Conservation (phyloP, 148 eudicot genomes). For the Rhododendron henanense region DNA sequence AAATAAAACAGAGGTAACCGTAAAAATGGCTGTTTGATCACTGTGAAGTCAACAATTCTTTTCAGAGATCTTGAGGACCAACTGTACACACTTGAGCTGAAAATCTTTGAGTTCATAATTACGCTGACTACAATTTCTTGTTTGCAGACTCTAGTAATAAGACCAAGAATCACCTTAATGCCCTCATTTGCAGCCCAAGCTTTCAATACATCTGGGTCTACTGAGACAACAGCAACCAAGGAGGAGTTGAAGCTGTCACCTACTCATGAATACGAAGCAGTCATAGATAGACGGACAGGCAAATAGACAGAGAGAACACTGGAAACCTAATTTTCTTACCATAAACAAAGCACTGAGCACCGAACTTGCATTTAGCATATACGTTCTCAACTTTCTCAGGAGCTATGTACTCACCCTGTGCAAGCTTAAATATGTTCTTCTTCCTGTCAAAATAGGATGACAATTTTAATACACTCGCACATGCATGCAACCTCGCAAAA, state of each 20-base stretch:
- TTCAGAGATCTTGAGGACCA: not conserved
- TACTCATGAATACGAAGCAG: conserved; percentile 22
- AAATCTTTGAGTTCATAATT: not conserved
- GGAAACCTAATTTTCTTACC: conserved; percentile 39
- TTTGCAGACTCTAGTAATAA: not conserved
- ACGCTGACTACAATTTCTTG: not conserved
- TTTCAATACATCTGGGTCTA: conserved; percentile 64
- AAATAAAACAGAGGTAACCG: not conserved
- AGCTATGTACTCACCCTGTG: conserved; percentile 97
- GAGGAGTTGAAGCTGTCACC: conserved; percentile 91
- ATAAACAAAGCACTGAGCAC: conserved; percentile 79
- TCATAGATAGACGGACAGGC: not conserved
- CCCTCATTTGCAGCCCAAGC: conserved; percentile 75
- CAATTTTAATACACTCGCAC: not conserved
- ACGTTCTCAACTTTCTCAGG: conserved; percentile 98
- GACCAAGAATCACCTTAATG: conserved; percentile 51
- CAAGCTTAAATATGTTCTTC: conserved; percentile 93
- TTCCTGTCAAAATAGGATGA: conserved; percentile 48
- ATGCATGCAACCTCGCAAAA: not conserved
- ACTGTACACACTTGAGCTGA: not conserved
- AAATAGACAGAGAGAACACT: not conserved
- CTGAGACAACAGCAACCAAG: conserved; percentile 67
- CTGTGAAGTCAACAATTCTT: not conserved
- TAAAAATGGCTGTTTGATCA: not conserved
- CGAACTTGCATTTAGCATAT: conserved; percentile 91